A percentile compares a stretch with the other conserved stretches of the same genome.
Evolutionary conservation across 179 eudicot genomes (phyloP).

Genomic region (Kewa caespitosa): DNA sequence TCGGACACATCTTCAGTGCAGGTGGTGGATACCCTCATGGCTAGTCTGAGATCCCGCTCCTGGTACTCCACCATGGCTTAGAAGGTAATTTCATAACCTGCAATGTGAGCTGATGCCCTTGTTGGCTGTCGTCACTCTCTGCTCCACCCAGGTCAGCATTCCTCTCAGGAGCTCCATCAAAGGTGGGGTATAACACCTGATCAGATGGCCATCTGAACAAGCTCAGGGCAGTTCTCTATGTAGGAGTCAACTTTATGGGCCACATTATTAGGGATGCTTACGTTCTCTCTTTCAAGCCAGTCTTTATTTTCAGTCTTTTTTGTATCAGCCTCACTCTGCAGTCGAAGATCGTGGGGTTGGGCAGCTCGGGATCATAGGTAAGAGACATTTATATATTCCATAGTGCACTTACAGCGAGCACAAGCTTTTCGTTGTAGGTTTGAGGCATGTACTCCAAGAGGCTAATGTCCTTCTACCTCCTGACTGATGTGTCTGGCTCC

Average conservation of each 20-base stretch:
- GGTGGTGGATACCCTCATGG: slow-evolving; percentile 44
- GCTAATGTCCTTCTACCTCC: slow-evolving; percentile 30
- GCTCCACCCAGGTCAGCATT: slow-evolving; percentile 61
- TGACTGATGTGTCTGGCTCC: slow-evolving; percentile 32
- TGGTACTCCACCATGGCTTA: slow-evolving; percentile 36
- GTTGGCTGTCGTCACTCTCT: slow-evolving; percentile 62
- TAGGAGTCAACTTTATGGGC: slow-evolving; percentile 64
- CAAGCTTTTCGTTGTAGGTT: slow-evolving; percentile 33
- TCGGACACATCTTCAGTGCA: slow-evolving; percentile 40
- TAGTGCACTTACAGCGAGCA: slow-evolving; percentile 42
- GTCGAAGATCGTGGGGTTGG: slow-evolving; percentile 50
- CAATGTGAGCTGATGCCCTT: slow-evolving; percentile 60
- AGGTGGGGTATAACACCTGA: slow-evolving; percentile 45
- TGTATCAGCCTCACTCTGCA: slow-evolving; percentile 47
- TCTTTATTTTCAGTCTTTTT: slow-evolving; percentile 35
- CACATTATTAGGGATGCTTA: slow-evolving; percentile 57
- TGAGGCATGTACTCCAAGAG: slow-evolving; percentile 36
- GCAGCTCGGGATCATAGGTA: slow-evolving; percentile 51
- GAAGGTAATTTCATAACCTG: slow-evolving; percentile 52
- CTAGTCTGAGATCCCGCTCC: slow-evolving; percentile 38
- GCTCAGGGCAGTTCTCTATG: slow-evolving; percentile 48
- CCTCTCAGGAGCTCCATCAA: slow-evolving; percentile 57
- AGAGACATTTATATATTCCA: slow-evolving; percentile 60
- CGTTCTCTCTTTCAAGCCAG: slow-evolving; percentile 47
- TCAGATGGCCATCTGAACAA: slow-evolving; percentile 38